Percentiles rank a stretch among this genome's conserved stretches.
These are phyloP conservation scores for Lophiostoma macrostomum DNA, from an alignment of 495 filamentous ascomycete genomes.

Conservation along the genomic window DNA sequence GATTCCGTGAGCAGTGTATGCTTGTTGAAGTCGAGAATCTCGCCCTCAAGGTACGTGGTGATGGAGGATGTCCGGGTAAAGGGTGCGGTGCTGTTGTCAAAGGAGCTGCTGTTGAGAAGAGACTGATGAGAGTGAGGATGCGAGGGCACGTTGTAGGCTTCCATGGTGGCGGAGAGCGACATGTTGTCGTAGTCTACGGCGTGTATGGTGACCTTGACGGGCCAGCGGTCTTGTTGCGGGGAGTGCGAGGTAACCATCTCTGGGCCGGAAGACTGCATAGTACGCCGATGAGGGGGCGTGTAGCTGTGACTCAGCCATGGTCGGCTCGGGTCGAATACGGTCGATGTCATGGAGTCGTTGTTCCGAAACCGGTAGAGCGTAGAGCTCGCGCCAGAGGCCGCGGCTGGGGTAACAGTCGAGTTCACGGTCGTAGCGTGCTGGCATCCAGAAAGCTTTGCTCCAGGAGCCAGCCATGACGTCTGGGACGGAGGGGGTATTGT, in stretches of 20 bases:
- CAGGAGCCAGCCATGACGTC: slow-evolving; percentile 65
- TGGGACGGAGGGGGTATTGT: slow-evolving; percentile 53
- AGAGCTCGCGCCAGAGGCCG: slow-evolving; percentile 17
- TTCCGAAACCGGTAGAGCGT: slow-evolving; percentile 33
- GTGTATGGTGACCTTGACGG: slow-evolving; percentile 70
- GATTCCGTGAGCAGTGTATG: slow-evolving; percentile 67
- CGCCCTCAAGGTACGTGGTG: slow-evolving; percentile 71
- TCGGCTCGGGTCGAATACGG: slow-evolving; percentile 30
- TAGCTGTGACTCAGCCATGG: slow-evolving; percentile 38
- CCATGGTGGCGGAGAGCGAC: slow-evolving; percentile 73
- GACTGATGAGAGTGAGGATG: slow-evolving; percentile 33
- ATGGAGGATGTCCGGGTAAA: slow-evolving; percentile 59
- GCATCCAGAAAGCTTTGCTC: slow-evolving; percentile 61
- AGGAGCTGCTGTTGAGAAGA: slow-evolving; percentile 14
- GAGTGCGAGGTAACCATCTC: slow-evolving; percentile 24
- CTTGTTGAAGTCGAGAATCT: slow-evolving; percentile 71
- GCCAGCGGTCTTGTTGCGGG: slow-evolving; percentile 60
- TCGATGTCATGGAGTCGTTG: slow-evolving; percentile 28
- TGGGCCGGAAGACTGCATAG: neutral
- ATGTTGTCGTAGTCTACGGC: slow-evolving; percentile 60
- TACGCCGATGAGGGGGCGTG: slow-evolving; percentile 13
- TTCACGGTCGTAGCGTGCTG: slow-evolving; percentile 51
- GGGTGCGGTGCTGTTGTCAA: slow-evolving; percentile 32
- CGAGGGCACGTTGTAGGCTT: slow-evolving; percentile 69
- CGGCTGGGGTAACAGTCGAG: slow-evolving; percentile 23